Base-by-base conservation (phyloP, 2,329 filamentous ascomycete species). In the Fusarium napiforme region DNA sequence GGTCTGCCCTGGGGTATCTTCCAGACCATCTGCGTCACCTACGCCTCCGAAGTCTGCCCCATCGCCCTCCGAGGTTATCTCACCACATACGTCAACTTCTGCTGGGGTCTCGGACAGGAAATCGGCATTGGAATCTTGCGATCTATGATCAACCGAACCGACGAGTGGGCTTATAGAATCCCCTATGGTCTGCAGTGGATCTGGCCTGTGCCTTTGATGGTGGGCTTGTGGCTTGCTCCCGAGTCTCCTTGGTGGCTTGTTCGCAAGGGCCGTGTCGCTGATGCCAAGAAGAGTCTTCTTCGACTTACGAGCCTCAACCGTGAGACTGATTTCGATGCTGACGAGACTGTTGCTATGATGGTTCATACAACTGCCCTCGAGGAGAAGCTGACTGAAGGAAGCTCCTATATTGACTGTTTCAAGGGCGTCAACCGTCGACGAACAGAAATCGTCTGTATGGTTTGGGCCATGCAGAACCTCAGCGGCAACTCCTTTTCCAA, bases 301-400 rank as follows among this genome's bases (percentile, higher is more conserved):
- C 89, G 92, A 10, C 84, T 94, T 18, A 93, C 92, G 4, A 91
- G 87, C 74, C 75, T 86, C 7, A 84, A 90, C 71, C 85, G 85
- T 53, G 91, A 94, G 67, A 91, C 90, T 0, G 88, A 92, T 66
- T 95, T 96, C 75, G 89, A 97, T 78, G 89, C 93, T 11, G 93
- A 97, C 66, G 93, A 96, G 83, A 96, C 93, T 0, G 86, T 97
- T 50, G 91, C 93, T 77, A 97, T 97, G 93, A 97, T 97, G 93
- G 90, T 94, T 2, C 93, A 97, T 79, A 97, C 94, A 1, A 95
- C 93, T 2, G 92, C 92, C 0, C 85, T 97, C 12, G 95, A 97
- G 80, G 88, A 93, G 79, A 87, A 89, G 82, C 92, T 94, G 52
- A 95, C 93, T 2, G 84, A 84, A 5, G 94, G 94, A 46, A 90